Percentiles rank a stretch among this genome's conserved stretches.
These are phyloP conservation scores for Phytopythium ostracodes DNA, from an alignment of 352 stramenopile genomes.

Conservation along the genomic window DNA sequence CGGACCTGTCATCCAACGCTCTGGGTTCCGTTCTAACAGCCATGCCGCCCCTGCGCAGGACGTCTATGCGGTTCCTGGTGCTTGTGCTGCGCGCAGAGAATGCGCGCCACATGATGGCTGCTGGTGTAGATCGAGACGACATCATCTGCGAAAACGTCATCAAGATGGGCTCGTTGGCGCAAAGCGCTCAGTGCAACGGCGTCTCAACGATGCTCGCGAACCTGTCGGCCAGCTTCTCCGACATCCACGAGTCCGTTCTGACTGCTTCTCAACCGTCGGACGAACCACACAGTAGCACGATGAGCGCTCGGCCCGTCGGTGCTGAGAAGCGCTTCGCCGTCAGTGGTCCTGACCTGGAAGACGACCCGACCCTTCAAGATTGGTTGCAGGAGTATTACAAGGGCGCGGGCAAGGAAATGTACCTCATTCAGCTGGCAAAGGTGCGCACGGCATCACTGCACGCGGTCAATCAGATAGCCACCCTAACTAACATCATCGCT, in stretches of 20 bases:
- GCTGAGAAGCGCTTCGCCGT: not conserved
- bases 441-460: slow-evolving; percentile 11
- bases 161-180: slow-evolving; percentile 84
- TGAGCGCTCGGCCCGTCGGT: not conserved
- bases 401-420: slow-evolving; percentile 81
- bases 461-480: not conserved
- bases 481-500: not conserved
- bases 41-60: slow-evolving; percentile 13
- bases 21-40: too few relatives aligned
- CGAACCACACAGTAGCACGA: not conserved
- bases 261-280: not conserved
- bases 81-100: slow-evolving; percentile 77
- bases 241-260: slow-evolving; percentile 9
- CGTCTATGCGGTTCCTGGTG: slow-evolving; percentile 60
- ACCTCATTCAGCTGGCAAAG: slow-evolving; percentile 76
- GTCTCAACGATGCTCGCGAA: slow-evolving; percentile 86
- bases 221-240: slow-evolving; percentile 69
- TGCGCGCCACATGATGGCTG: slow-evolving; percentile 72
- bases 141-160: slow-evolving; percentile 88
- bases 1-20: not conserved
- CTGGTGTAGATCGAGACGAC: slow-evolving; percentile 69
- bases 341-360: not conserved
- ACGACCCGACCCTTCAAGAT: slow-evolving; percentile 2
- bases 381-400: slow-evolving; percentile 80
- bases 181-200: slow-evolving; percentile 67